Conservation (phyloP, 2,329 filamentous ascomycete genomes). For the Ciborinia camelliae region DNA sequence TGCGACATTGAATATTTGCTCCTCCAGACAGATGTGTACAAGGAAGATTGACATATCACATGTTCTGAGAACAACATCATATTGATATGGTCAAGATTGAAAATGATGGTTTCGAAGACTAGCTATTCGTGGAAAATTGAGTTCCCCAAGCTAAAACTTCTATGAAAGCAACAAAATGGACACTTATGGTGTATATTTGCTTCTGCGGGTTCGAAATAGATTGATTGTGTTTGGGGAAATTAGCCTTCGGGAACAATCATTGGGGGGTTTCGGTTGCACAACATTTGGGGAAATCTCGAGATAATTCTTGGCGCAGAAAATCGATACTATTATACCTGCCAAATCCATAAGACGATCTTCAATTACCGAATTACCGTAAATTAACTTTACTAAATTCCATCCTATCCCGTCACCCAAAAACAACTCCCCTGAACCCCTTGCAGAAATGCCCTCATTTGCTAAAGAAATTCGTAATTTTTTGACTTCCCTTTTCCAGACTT, state of each 20-base stretch:
- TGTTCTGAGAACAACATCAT: not conserved
- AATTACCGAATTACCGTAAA: not conserved
- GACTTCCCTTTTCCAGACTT: slow-evolving; percentile 32
- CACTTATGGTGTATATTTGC: not conserved
- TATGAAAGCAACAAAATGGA: not conserved
- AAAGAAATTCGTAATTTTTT: slow-evolving; percentile 56
- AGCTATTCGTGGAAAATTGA: not conserved
- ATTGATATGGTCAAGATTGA: not conserved
- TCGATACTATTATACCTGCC: not conserved
- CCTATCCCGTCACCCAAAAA: not conserved
- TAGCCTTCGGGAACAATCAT: not conserved
- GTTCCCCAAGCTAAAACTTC: not conserved
- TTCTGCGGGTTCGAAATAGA: not conserved
- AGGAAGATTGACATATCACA: not conserved
- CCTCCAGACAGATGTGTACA: not conserved
- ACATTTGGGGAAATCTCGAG: not conserved
- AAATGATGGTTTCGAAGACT: not conserved
- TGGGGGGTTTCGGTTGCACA: not conserved
- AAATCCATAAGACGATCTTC: not conserved
- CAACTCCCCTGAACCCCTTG: not conserved
- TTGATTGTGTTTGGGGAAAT: not conserved
- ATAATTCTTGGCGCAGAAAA: not conserved
- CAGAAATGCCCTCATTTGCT: slow-evolving; percentile 23
- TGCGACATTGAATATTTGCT: not conserved
- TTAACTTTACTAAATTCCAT: not conserved